These are phyloP conservation scores for Pyricularia pennisetigena DNA, from an alignment of 2,329 filamentous ascomycete species.

Conservation along the genomic window DNA sequence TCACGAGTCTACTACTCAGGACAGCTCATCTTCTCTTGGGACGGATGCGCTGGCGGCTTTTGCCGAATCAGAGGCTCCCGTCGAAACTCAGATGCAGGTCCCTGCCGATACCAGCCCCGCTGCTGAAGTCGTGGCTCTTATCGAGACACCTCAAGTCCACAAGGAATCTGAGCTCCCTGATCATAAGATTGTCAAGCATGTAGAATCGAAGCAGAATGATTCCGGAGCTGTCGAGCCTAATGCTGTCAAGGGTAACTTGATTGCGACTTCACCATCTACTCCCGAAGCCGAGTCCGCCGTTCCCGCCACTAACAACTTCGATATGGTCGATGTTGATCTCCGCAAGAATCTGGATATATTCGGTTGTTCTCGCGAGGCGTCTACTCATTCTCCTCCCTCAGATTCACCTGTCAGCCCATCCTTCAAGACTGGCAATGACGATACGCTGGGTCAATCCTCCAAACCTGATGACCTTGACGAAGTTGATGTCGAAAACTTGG, in stretches of 20 bases:
- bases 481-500: neutral
- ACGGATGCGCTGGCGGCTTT: too few relatives aligned
- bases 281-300: neutral
- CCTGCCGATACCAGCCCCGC: neutral
- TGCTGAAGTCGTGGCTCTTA: neutral
- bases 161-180: neutral
- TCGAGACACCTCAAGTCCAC: neutral
- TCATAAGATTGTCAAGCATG: neutral
- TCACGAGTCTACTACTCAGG: neutral
- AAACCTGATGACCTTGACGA: neutral
- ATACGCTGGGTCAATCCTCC: neutral
- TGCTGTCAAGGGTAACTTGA: neutral
- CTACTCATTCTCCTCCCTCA: neutral
- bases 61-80: too few relatives aligned
- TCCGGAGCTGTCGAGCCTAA: too few relatives aligned
- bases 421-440: neutral
- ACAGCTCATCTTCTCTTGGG: neutral
- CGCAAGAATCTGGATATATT: conserved; percentile 24
- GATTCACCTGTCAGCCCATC: neutral
- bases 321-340: conserved; percentile 18
- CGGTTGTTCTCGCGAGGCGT: conserved; percentile 9
- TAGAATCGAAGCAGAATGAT: neutral
- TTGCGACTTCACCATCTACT: neutral
- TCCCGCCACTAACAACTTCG: neutral
- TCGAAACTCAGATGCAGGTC: too few relatives aligned